Base-by-base conservation (phyloP, 176 grass and related monocot genomes). In the Aegilops tauschii region DNA sequence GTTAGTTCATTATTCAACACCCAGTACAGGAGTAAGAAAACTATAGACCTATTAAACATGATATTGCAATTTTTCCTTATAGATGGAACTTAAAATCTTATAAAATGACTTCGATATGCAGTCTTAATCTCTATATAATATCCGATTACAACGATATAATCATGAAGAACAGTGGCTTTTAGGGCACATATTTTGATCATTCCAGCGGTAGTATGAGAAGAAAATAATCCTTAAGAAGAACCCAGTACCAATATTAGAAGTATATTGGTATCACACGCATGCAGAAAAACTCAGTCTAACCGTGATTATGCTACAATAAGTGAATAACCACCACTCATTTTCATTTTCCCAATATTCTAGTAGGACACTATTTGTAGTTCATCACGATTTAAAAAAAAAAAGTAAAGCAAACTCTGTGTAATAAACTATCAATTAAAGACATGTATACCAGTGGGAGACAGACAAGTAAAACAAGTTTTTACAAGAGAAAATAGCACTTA, bases 401-500 rank as follows among this genome's bases (percentile, higher is more conserved):
- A 56, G 18, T 56, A 65, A 44, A 44, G 8, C 5, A 18, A 23
- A 20, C 32, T 59, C 44, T 37, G 63, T 54, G 78, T 65, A 52
- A 56, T 74, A 65, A 34, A 56, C 5, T 40, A 66, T 25, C 1
- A 17, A 20, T 3, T n/a, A 56, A 63, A 73, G 4, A 71, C 20
- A 35, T 40, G 9, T 23, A 40, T 45, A 65, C 20, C 11, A 71
- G 62, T 28, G 23, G 56, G 31, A 73, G 17, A 62, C 21, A 39
- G 45, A 78, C 20, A 75, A 56, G 21, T 59, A 39, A 44, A 61
- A 50, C 14, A 76, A 83, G 14, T 18, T 40, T 34, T 40, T 40
- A 45, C 18, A 85, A 82, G 28, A 78, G 45, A 20, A 86, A 76
- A 61, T 23, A 40, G 5, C 35, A 40, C 87, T 83, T 87, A 95